Evolutionary conservation across 306 rosid genomes (phyloP).

Genomic region (Malus orientalis): DNA sequence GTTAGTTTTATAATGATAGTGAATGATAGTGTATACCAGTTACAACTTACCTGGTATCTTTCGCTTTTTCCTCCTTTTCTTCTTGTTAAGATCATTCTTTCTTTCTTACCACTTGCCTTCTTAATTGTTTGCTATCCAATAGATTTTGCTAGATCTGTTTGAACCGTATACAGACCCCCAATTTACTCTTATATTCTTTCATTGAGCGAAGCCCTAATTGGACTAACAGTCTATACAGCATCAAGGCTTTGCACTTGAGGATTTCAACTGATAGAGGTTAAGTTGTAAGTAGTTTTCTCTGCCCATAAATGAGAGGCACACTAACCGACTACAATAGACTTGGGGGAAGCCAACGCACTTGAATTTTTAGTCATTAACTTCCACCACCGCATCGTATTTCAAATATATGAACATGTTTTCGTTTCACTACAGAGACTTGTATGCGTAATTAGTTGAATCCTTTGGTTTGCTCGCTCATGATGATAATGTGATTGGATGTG

Average conservation of each 20-base stretch:
- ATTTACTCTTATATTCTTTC: background rate
- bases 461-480: background rate
- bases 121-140: background rate
- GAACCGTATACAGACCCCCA: background rate
- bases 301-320: background rate
- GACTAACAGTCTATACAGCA: background rate
- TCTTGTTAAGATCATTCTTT: background rate
- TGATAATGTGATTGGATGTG: background rate
- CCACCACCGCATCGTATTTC: background rate
- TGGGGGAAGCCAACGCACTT: background rate
- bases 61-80: background rate
- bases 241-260: background rate
- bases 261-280: background rate
- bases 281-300: background rate
- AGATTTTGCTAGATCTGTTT: background rate
- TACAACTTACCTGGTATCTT: background rate
- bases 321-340: background rate
- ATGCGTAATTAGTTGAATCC: background rate
- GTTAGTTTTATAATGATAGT: too few relatives aligned
- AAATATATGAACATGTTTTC: background rate
- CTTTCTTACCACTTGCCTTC: background rate
- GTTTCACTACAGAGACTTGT: background rate
- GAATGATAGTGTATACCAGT: background rate
- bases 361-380: background rate
- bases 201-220: background rate